Evolutionary conservation across 495 filamentous ascomycete genomes (phyloP).

Genomic region (Tetracladium setigerum): DNA sequence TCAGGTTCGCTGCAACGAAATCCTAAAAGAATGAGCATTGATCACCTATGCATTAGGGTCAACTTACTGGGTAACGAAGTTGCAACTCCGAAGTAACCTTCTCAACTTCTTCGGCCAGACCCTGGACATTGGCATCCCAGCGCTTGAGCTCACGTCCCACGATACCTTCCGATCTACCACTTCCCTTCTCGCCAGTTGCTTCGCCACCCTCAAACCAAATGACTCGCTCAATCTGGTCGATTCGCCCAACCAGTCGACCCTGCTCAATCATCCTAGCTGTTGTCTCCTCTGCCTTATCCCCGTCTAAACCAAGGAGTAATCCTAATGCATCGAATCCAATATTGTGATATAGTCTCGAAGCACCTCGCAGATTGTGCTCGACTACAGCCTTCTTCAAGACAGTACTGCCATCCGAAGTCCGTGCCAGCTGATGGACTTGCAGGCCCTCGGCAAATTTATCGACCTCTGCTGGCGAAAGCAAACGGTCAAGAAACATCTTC

Average conservation of each 20-base stretch:
- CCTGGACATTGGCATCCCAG: conserved; percentile 86
- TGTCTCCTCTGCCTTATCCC: conserved; percentile 80
- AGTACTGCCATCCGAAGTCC: conserved; percentile 80
- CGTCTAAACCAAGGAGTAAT: conserved; percentile 65
- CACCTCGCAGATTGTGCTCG: conserved; percentile 89
- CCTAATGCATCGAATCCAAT: conserved; percentile 76
- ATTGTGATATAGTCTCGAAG: conserved; percentile 81
- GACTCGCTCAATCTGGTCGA: conserved; percentile 87
- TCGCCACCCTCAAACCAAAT: conserved; percentile 76
- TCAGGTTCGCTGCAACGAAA: conserved; percentile 41
- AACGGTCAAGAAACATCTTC: conserved; percentile 93
- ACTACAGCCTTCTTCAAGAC: conserved; percentile 92
- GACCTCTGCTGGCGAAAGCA: conserved; percentile 74
- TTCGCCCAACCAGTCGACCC: conserved; percentile 73
- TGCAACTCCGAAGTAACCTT: conserved; percentile 70
- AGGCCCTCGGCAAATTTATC: conserved; percentile 75
- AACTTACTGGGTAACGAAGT: conserved; percentile 54
- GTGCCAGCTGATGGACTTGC: conserved; percentile 80
- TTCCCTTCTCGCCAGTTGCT: conserved; percentile 56
- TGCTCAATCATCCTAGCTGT: conserved; percentile 96
- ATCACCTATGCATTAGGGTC: neutral
- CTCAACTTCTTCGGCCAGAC: conserved; percentile 82
- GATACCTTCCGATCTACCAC: conserved; percentile 46
- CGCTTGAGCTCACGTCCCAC: conserved; percentile 64
- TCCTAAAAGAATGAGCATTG: conserved; percentile 27